These are phyloP conservation scores for Arthrobotrys entomopaga DNA, from an alignment of 2,329 filamentous ascomycete genomes.

Conservation along the genomic window DNA sequence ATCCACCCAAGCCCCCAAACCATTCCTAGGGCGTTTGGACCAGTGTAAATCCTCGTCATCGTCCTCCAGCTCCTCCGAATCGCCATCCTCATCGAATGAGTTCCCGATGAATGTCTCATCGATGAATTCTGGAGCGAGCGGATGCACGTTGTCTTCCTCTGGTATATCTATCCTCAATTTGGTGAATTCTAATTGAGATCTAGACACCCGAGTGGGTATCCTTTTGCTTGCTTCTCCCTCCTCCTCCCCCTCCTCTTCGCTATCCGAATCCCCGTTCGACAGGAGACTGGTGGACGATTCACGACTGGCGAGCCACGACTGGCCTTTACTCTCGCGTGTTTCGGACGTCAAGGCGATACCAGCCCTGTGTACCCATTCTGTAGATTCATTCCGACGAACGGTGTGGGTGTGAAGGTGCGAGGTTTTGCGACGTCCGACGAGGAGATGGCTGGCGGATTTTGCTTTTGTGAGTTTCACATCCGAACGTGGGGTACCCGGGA, in stretches of 20 bases:
- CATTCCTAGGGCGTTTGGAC: conserved; percentile 58
- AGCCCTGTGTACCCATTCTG: conserved; percentile 73
- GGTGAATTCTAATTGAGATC: conserved; percentile 57
- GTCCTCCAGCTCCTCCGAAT: conserved; percentile 60
- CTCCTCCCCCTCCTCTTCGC: conserved; percentile 57
- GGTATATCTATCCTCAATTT: conserved; percentile 68
- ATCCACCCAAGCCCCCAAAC: conserved; percentile 51
- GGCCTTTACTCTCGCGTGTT: conserved; percentile 74
- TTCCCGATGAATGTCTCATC: conserved; percentile 67
- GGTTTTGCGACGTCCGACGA: conserved; percentile 55
- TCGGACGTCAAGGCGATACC: conserved; percentile 72
- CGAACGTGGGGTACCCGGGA: conserved; percentile 56
- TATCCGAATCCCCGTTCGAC: conserved; percentile 68
- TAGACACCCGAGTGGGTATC: conserved; percentile 3
- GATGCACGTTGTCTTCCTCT: conserved; percentile 68
- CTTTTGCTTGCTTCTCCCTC: conserved; percentile 19
- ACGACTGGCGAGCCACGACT: conserved; percentile 74
- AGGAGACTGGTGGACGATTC: conserved; percentile 73
- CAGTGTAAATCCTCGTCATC: conserved; percentile 58
- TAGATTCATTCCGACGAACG: conserved; percentile 64
- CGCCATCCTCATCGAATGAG: conserved; percentile 62
- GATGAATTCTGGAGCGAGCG: conserved; percentile 52
- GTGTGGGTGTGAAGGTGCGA: conserved; percentile 37
- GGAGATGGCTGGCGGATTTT: conserved; percentile 72
- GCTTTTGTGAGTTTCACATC: conserved; percentile 67